These are phyloP conservation scores for Leccinum disarticulatum DNA, from an alignment of 768 basidiomycete species.

Conservation along the genomic window DNA sequence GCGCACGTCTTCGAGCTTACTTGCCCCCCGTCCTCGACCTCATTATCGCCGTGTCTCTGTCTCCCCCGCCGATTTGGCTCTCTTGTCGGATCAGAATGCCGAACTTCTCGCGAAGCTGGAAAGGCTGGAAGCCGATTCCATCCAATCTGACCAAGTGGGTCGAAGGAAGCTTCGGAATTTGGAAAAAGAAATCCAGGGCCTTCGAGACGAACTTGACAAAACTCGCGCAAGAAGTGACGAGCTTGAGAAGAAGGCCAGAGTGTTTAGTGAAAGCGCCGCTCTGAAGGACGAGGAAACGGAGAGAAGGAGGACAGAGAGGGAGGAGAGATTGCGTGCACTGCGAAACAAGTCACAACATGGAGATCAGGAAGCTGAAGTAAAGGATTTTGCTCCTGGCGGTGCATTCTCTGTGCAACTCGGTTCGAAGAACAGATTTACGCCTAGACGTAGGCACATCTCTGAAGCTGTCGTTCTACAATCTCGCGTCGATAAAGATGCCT, in stretches of 20 bases:
- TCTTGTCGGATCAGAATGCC: conserved; percentile 79
- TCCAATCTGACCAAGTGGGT: conserved; percentile 63
- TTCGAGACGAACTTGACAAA: conserved; percentile 75
- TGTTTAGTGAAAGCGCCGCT: conserved; percentile 29
- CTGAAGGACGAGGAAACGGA: conserved; percentile 31
- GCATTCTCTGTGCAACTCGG: conserved; percentile 32
- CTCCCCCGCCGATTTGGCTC: conserved; percentile 64
- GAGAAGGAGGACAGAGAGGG: conserved; percentile 38
- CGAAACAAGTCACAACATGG: conserved; percentile 39
- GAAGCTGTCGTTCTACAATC: conserved; percentile 21
- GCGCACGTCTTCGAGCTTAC: conserved; percentile 20
- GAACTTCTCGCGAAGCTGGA: conserved; percentile 77
- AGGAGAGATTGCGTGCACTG: conserved; percentile 54
- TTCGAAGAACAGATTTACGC: conserved; percentile 20
- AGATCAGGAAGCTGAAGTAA: conserved; percentile 36
- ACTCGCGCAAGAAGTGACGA: conserved; percentile 71
- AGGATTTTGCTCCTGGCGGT: conserved; percentile 64
- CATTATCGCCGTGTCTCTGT: conserved; percentile 52
- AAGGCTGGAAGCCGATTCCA: conserved; percentile 69
- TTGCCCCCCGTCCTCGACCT: conserved; percentile 25
- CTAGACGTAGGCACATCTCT: conserved; percentile 31
- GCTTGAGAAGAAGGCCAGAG: conserved; percentile 64
- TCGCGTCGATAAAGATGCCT: conserved; percentile 6
- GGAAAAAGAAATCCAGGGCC: conserved; percentile 75
- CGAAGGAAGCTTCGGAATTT: conserved; percentile 67